phyloP scores from a whole-genome alignment of 2,329 filamentous ascomycete genomes.

The Orbilia javanica region DNA sequence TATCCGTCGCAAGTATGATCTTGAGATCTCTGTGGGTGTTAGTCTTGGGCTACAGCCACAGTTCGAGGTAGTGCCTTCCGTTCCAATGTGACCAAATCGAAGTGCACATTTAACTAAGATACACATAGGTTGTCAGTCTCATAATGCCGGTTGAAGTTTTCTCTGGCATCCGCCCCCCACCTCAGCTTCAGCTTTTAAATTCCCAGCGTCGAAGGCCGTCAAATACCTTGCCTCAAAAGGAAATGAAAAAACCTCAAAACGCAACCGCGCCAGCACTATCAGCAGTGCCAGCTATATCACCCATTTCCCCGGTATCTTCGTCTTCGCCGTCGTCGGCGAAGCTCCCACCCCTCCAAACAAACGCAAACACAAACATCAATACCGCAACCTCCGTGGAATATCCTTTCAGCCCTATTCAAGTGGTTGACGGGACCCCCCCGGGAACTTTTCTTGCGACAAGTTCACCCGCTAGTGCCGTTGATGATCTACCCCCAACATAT shows the following conservation, averaged over 20 bases:
- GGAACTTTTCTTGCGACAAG: constrained; percentile 33
- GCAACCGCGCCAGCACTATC: constrained; percentile 19
- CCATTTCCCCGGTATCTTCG: constrained; percentile 21
- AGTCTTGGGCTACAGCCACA: constrained; percentile 75
- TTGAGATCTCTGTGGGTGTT: constrained; percentile 84
- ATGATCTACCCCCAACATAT: constrained; percentile 61
- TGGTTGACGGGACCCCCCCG: constrained; percentile 31
- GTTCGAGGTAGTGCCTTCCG: constrained; percentile 66
- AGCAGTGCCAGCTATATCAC: constrained; percentile 16
- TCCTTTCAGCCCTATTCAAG: constrained; percentile 53
- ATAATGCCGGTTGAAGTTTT: constrained; percentile 83
- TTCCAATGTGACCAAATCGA: background rate
- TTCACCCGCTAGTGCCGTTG: constrained; percentile 39
- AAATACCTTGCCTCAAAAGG: constrained; percentile 15
- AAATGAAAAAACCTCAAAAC: constrained; percentile 26
- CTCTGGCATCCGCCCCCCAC: constrained; percentile 86
- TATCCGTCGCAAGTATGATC: constrained; percentile 81
- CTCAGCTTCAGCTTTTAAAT: constrained; percentile 69
- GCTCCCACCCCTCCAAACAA: constrained; percentile 46
- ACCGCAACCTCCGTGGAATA: constrained; percentile 38
- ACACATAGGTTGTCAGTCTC: constrained; percentile 80
- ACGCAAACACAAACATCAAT: constrained; percentile 19
- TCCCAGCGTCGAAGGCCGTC: constrained; percentile 32
- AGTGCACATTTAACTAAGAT: background rate
- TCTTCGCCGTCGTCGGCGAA: constrained; percentile 26